Percentiles rank a stretch among this genome's conserved stretches.
phyloP scores from a whole-genome alignment of 1,284 basidiomycete species.

The Cutaneotrichosporon sp. region DNA sequence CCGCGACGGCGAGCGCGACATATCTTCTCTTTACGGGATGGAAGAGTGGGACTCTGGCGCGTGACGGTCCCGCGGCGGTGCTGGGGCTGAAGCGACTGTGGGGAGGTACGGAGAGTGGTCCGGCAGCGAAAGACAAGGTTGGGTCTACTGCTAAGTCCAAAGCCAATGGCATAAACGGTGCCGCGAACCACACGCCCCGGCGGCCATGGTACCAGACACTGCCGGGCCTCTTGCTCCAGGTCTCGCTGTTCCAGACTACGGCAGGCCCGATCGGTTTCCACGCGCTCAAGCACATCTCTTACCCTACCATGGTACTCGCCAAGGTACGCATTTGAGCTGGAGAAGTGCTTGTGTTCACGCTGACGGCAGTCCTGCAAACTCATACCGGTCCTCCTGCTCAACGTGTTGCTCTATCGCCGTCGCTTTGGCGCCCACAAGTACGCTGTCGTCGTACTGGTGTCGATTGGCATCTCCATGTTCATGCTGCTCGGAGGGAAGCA shows the following conservation, averaged over 20 bases:
- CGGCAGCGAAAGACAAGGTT: not conserved
- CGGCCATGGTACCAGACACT: conserved; percentile 29
- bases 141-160: conserved; percentile 32
- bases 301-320: conserved; percentile 96
- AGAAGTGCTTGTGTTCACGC: not conserved
- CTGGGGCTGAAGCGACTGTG: conserved; percentile 28
- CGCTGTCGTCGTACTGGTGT: conserved; percentile 85
- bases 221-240: conserved; percentile 64
- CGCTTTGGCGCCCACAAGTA: conserved; percentile 92
- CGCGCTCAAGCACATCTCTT: conserved; percentile 89
- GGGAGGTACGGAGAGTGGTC: no score
- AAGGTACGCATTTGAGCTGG: conserved; percentile 53
- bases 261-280: conserved; percentile 95
- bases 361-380: conserved; percentile 73
- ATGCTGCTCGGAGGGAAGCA: conserved; percentile 65
- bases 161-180: conserved; percentile 14
- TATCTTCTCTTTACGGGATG: conserved; percentile 62
- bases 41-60: conserved; percentile 15
- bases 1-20: conserved; percentile 67
- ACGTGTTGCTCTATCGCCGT: conserved; percentile 66
- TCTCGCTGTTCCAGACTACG: conserved; percentile 79
- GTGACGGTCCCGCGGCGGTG: conserved; percentile 10
- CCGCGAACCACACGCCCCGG: conserved; percentile 21
- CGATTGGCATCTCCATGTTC: conserved; percentile 87
- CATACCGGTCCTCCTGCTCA: conserved; percentile 56